Evolutionary conservation across 495 filamentous ascomycete species (phyloP).

Genomic region (Penicillium waksmanii): DNA sequence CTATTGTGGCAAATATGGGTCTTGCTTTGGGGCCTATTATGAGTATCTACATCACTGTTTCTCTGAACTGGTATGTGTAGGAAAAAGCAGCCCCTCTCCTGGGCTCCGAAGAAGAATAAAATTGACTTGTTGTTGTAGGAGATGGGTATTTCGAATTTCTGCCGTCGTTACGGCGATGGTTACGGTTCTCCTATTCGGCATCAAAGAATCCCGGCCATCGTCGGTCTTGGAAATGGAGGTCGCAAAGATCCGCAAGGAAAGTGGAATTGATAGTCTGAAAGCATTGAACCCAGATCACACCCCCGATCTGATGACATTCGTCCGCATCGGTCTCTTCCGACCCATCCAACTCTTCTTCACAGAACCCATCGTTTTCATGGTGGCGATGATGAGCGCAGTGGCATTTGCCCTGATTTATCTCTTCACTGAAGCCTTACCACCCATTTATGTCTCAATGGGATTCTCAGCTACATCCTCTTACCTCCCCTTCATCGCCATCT

Average conservation of each 20-base stretch:
- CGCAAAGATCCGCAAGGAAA: conserved; percentile 25
- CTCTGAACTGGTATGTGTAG: conserved; percentile 35
- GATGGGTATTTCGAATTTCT: conserved; percentile 47
- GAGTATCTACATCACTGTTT: conserved; percentile 40
- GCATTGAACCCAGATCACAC: conserved; percentile 40
- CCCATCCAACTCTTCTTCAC: conserved; percentile 46
- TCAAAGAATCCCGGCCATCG: conserved; percentile 46
- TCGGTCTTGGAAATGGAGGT: conserved; percentile 35
- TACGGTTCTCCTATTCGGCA: conserved; percentile 32
- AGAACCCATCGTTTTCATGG: conserved; percentile 48
- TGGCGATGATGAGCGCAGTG: conserved; percentile 36
- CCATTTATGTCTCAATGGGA: conserved; percentile 41
- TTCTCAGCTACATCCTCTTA: conserved; percentile 34
- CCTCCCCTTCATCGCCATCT: conserved; percentile 46
- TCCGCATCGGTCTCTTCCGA: conserved; percentile 35
- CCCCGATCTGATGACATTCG: conserved; percentile 34
- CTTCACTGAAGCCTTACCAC: conserved; percentile 47
- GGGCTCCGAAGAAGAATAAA: neutral
- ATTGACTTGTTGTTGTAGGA: conserved; percentile 27
- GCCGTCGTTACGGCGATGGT: conserved; percentile 38
- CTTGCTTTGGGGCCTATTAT: conserved; percentile 50
- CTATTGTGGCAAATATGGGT: conserved; percentile 40
- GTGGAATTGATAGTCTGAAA: conserved; percentile 25
- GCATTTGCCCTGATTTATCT: conserved; percentile 47
- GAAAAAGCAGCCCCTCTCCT: neutral